These are phyloP conservation scores for Chaetomium sp. DNA, from an alignment of 2,329 filamentous ascomycete genomes.

Conservation along the genomic window DNA sequence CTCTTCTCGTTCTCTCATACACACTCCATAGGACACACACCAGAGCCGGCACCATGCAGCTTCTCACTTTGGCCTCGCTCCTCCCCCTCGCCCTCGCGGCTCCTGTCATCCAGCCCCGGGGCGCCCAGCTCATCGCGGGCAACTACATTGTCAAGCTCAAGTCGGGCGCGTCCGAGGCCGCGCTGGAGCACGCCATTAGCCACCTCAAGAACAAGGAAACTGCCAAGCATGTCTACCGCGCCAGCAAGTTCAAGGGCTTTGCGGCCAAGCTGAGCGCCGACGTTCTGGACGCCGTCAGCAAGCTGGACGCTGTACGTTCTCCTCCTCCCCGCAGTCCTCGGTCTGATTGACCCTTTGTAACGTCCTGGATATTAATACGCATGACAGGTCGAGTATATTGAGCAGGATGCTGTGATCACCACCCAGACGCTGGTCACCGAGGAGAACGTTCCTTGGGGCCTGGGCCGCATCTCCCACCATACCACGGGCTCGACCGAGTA, in stretches of 20 bases:
- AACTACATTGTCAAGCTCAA: conserved; percentile 41
- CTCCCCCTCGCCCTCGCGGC: conserved; percentile 33
- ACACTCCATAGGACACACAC: background rate
- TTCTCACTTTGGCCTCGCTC: conserved; percentile 30
- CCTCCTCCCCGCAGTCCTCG: background rate
- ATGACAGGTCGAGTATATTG: conserved; percentile 28
- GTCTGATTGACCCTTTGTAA: no score
- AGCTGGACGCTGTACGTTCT: conserved; percentile 22
- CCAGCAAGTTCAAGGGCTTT: conserved; percentile 26
- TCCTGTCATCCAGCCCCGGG: conserved; percentile 31
- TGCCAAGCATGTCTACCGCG: conserved; percentile 24
- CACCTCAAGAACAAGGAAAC: conserved; percentile 9
- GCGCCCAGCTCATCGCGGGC: conserved; percentile 31
- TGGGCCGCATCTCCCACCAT: conserved; percentile 25
- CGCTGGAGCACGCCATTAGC: conserved; percentile 25
- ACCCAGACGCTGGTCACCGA: conserved; percentile 23
- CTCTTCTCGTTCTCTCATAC: background rate
- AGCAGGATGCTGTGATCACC: conserved; percentile 26
- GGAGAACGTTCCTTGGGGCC: conserved; percentile 25
- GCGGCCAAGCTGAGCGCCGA: conserved; percentile 21
- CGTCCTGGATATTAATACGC: background rate
- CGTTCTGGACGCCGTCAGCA: conserved; percentile 21
- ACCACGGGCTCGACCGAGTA: conserved; percentile 20
- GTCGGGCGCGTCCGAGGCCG: conserved; percentile 27
- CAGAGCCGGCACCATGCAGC: conserved; percentile 10